Evolutionary conservation across 345 rosid species (phyloP).

Genomic region (Dipteronia dyeriana): DNA sequence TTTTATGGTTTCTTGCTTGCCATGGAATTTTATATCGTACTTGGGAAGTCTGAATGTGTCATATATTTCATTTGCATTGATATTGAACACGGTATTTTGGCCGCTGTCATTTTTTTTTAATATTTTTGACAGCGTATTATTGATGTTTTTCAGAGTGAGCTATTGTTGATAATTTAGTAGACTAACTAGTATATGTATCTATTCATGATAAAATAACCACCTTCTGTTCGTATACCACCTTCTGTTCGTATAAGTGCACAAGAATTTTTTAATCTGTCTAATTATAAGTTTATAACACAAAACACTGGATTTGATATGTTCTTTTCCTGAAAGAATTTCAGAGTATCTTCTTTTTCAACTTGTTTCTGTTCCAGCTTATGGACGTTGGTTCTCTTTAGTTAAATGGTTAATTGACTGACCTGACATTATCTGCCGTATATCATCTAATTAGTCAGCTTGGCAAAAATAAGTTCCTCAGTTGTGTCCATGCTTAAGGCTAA

Average conservation of each 20-base stretch:
- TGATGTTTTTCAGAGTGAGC: background rate
- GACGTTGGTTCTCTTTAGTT: background rate
- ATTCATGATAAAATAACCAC: background rate
- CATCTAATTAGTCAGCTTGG: background rate
- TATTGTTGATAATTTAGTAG: background rate
- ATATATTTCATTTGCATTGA: background rate
- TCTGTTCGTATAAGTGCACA: no score
- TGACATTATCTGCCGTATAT: background rate
- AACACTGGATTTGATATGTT: background rate
- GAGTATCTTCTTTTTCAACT: background rate
- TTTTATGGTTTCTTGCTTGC: constrained; percentile 5
- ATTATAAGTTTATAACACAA: background rate
- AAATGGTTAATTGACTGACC: background rate
- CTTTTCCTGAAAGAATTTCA: background rate
- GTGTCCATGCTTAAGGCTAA: background rate
- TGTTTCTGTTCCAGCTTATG: background rate
- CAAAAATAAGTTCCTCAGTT: background rate
- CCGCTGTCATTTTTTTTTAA: background rate
- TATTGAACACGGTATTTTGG: background rate
- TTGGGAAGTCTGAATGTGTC: background rate
- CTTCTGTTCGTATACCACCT: no score
- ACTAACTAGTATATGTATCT: background rate
- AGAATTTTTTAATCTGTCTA: background rate
- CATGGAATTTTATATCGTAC: background rate
- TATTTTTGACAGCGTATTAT: background rate